Base-by-base conservation (phyloP, 176 grass and related monocot species). In the Canna indica region DNA sequence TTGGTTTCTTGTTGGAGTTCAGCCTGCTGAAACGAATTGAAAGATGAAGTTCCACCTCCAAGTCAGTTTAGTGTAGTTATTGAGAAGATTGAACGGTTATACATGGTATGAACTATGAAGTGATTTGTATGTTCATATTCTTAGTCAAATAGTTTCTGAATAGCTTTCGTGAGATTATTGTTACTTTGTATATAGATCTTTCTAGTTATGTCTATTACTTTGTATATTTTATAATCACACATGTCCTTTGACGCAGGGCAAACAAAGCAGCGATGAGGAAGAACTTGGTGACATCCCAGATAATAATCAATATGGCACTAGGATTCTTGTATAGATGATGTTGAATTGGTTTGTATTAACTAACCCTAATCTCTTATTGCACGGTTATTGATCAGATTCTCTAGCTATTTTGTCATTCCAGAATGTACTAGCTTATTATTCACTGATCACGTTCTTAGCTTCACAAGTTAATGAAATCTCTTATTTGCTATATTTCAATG, bases 261-360 rank as follows among this genome's bases (percentile, higher is more conserved):
- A 92, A 76, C 90, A 99, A 75, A 99, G 94, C 36, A 99, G 94
- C 9, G 94, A 99, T 68, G 92, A 96, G 82, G 94, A 99, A 78
- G 84, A 99, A 71, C 78, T 90, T 68, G 82, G 87, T 70, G 88
- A 92, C 80, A 87, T 79, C 33, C 94, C 84, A 0, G 94, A 93
- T 68, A 89, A 99, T 78, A 89, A 99, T 88, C 89, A 99, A 74
- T 99, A 99, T 78, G 89, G 93, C 46, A 99, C 94, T 35, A 99
- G 67, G 94, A 99, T 85, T 99, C 94, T 64, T 99, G 93, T 73
- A 99, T 99, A 73, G 94, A 99, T 73, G 94, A 99, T 63, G 75
- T 80, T 18, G 94, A 99, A 77, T 77, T 99, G 94, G 94, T 99
- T 83, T 64, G 80, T 85, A 4, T 13, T 69, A 27, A 10, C 36